These are phyloP conservation scores for Nakazawaea pomicola DNA, from an alignment of 805 yeast species.

Conservation along the genomic window DNA sequence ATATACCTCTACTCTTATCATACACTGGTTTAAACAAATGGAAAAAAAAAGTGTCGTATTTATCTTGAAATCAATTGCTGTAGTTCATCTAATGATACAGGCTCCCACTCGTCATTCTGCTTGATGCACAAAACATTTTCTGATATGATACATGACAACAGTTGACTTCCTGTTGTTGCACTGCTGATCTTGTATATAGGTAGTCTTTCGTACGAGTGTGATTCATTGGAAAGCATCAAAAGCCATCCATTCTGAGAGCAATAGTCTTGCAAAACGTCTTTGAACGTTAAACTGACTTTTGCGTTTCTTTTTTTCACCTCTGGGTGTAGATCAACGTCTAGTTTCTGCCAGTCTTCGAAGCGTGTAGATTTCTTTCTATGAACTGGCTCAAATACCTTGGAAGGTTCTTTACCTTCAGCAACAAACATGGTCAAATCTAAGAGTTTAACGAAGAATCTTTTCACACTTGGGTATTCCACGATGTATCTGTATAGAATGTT, in stretches of 20 bases:
- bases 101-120: conserved; percentile 37
- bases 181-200: conserved; percentile 37
- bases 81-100: conserved; percentile 33
- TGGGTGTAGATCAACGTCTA: no score
- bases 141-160: no score
- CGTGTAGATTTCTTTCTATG: no score
- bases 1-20: no score
- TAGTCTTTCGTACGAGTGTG: conserved; percentile 34
- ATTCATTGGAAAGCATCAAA: conserved; percentile 29
- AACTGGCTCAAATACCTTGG: neutral
- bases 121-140: no score
- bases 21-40: no score
- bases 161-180: conserved; percentile 14
- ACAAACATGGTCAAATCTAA: neutral
- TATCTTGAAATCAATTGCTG: neutral
- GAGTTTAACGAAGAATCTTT: conserved; percentile 5
- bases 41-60: neutral
- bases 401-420: neutral
- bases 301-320: conserved; percentile 5
- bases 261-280: conserved; percentile 58
- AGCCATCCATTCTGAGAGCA: conserved; percentile 48
- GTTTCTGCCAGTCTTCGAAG: no score
- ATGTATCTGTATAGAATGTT: conserved; percentile 4
- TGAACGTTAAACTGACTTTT: conserved; percentile 40
- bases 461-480: neutral